Evolutionary conservation across 2,329 filamentous ascomycete genomes (phyloP).

Genomic region (Esteya vermicola): DNA sequence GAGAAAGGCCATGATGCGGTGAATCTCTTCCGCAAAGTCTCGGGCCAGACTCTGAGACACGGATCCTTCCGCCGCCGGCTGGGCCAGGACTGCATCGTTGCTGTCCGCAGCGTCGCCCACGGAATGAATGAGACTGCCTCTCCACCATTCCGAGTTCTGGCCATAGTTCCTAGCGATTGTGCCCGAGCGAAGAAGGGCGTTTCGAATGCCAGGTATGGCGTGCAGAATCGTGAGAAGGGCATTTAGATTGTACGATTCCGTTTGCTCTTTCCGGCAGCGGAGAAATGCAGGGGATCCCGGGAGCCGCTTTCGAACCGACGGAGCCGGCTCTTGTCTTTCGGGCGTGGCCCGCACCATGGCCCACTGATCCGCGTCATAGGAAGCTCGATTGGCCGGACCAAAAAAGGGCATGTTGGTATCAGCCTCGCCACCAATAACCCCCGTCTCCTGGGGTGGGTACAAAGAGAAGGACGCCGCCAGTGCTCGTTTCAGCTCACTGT

Average conservation of each 20-base stretch:
- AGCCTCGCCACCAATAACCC: constrained; percentile 23
- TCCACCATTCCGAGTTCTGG: constrained; percentile 46
- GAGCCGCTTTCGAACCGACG: constrained; percentile 29
- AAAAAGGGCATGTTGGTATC: constrained; percentile 31
- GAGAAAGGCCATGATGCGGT: constrained; percentile 49
- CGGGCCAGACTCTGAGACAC: constrained; percentile 12
- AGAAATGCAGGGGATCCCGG: constrained; percentile 37
- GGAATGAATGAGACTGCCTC: constrained; percentile 23
- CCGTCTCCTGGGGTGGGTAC: constrained; percentile 32
- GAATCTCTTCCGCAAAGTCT: constrained; percentile 37
- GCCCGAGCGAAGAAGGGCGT: constrained; percentile 34
- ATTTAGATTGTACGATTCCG: constrained; percentile 28
- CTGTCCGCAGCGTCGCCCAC: constrained; percentile 19
- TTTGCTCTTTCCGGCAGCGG: constrained; percentile 19
- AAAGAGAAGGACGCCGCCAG: constrained; percentile 41
- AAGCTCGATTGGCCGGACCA: constrained; percentile 41
- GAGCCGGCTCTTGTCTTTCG: constrained; percentile 21
- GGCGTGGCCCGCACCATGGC: constrained; percentile 35
- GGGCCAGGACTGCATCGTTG: constrained; percentile 18
- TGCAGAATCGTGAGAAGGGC: constrained; percentile 44
- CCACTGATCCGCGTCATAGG: constrained; percentile 44
- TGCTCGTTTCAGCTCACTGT: constrained; percentile 41
- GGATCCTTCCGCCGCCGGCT: constrained; percentile 13
- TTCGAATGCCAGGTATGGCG: constrained; percentile 43
- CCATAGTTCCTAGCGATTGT: constrained; percentile 33